Evolutionary conservation across 202 grass and related monocot species (phyloP).

Genomic region (Digitaria exilis): DNA sequence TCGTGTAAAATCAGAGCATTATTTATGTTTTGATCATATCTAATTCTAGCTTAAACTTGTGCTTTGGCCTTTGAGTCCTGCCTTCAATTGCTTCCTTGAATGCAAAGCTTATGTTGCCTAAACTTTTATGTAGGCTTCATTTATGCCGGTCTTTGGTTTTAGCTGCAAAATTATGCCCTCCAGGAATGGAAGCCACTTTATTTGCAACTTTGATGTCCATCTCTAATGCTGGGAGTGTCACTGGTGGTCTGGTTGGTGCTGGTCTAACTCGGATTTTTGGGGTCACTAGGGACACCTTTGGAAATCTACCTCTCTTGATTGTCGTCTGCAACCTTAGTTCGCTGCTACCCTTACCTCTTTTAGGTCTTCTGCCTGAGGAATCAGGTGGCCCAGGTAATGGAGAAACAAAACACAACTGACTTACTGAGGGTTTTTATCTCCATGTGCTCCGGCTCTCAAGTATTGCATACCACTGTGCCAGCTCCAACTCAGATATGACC

Average conservation of each 20-base stretch:
- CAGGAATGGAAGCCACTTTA: conserved; percentile 94
- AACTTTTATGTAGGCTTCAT: conserved; percentile 76
- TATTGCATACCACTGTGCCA: conserved; percentile 1
- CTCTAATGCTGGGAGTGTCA: conserved; percentile 94
- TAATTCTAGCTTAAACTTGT: conserved; percentile 25
- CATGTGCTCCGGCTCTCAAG: not conserved
- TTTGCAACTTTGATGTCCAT: conserved; percentile 99
- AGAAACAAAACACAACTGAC: conserved; percentile 51
- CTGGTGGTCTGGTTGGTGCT: conserved; percentile 84
- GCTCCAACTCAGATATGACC: not conserved
- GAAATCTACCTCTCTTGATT: conserved; percentile 77
- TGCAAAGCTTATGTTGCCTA: conserved; percentile 28
- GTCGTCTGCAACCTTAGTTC: conserved; percentile 93
- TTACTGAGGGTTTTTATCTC: conserved; percentile 12
- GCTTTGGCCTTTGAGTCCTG: not conserved
- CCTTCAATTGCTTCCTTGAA: conserved; percentile 17
- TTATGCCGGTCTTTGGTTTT: conserved; percentile 98
- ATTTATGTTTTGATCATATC: conserved; percentile 28
- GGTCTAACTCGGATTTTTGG: conserved; percentile 83
- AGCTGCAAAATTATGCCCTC: conserved; percentile 94
- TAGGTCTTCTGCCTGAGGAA: conserved; percentile 80
- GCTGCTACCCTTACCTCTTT: conserved; percentile 82
- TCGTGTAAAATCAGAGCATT: not conserved
- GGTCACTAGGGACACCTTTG: conserved; percentile 87
- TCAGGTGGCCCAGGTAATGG: conserved; percentile 43